phyloP scores from a whole-genome alignment of 805 yeast species.

The Kodamaea kaohsiungensis region DNA sequence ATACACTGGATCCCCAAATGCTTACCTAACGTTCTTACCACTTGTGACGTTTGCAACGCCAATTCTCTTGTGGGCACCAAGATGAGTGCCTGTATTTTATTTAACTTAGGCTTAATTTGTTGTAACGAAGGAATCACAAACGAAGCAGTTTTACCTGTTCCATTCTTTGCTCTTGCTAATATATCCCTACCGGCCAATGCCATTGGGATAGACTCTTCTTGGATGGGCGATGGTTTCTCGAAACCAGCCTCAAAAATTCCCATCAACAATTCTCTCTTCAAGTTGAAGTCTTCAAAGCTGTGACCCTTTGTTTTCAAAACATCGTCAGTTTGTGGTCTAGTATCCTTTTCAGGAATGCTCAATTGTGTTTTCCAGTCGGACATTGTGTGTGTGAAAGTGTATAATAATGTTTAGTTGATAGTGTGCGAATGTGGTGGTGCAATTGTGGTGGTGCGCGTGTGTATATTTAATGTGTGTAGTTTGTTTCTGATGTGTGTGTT shows the following conservation, averaged over 20 bases:
- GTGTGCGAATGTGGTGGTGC: neutral
- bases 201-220: slow-evolving; percentile 95
- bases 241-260: slow-evolving; percentile 99
- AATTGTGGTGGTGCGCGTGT: neutral
- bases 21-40: slow-evolving; percentile 91
- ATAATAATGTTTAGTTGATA: neutral
- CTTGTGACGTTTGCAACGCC: slow-evolving; percentile 97
- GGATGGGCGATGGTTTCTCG: slow-evolving; percentile 97
- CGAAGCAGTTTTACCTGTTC: slow-evolving; percentile 98
- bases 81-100: slow-evolving; percentile 87
- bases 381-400: slow-evolving; percentile 1
- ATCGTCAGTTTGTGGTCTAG: slow-evolving; percentile 97
- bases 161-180: slow-evolving; percentile 96
- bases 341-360: slow-evolving; percentile 78
- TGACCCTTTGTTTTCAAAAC: slow-evolving; percentile 89
- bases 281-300: slow-evolving; percentile 86
- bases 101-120: slow-evolving; percentile 77
- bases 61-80: slow-evolving; percentile 97
- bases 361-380: slow-evolving; percentile 67
- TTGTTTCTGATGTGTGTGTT: neutral
- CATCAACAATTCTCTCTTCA: slow-evolving; percentile 93
- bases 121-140: slow-evolving; percentile 93
- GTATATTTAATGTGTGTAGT: neutral
- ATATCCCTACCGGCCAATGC: slow-evolving; percentile 95
- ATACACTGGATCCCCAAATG: slow-evolving; percentile 90